A percentile compares a stretch with the other conserved stretches of the same genome.
Evolutionary conservation across 176 grass and related monocot genomes (phyloP).

Genomic region (Bonia amplexicaulis): DNA sequence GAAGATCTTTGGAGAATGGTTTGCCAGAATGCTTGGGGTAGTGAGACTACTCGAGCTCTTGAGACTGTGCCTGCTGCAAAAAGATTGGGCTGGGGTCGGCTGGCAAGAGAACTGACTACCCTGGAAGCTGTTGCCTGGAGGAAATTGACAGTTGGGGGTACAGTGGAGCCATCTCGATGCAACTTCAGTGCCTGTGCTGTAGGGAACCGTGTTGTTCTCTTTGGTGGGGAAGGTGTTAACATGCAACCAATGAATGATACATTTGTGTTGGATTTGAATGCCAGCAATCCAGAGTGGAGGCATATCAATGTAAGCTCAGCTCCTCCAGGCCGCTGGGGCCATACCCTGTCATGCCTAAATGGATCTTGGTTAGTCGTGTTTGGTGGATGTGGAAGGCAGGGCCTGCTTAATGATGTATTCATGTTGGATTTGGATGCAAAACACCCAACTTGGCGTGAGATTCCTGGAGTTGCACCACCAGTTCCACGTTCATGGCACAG

Average conservation of each 20-base stretch:
- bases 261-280: conserved; percentile 89
- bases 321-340: conserved; percentile 92
- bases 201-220: conserved; percentile 89
- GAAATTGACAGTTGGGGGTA: conserved; percentile 68
- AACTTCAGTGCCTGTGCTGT: conserved; percentile 98
- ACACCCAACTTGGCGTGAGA: conserved; percentile 84
- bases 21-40: conserved; percentile 93
- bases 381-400: conserved; percentile 78
- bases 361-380: conserved; percentile 84
- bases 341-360: conserved; percentile 82
- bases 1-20: conserved; percentile 97
- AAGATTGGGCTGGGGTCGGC: conserved; percentile 70
- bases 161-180: conserved; percentile 89
- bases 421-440: conserved; percentile 95
- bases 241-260: conserved; percentile 98
- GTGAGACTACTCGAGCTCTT: conserved; percentile 56
- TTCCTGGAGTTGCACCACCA: conserved; percentile 76
- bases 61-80: conserved; percentile 67
- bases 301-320: conserved; percentile 73
- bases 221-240: conserved; percentile 90
- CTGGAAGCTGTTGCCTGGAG: conserved; percentile 82
- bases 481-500: conserved; percentile 92
- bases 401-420: conserved; percentile 91
- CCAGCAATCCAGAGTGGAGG: conserved; percentile 87
- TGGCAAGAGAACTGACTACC: conserved; percentile 81